Evolutionary conservation across 164 flowering plant species (phyloP).

Genomic region (Litsea cubeba): DNA sequence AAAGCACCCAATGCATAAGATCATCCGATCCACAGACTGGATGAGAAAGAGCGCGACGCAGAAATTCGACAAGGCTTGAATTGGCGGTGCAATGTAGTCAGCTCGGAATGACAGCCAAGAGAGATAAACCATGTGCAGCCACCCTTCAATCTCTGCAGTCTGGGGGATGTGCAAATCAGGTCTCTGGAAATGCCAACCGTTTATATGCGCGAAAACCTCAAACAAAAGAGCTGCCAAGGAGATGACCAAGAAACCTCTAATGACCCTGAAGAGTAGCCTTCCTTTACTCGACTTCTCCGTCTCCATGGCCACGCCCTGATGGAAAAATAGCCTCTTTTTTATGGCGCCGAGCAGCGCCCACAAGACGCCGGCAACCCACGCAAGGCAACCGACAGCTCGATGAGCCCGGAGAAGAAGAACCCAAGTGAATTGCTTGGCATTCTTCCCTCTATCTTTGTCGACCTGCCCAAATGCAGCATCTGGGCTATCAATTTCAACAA

Average conservation of each 20-base stretch:
- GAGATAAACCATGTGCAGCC: slow-evolving; percentile 47
- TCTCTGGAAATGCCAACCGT: slow-evolving; percentile 68
- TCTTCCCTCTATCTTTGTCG: slow-evolving; percentile 67
- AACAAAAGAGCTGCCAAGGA: slow-evolving; percentile 48
- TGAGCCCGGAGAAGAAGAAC: slow-evolving; percentile 75
- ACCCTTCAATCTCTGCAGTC: slow-evolving; percentile 53
- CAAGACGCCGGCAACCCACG: slow-evolving; percentile 55
- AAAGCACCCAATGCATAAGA: slow-evolving; percentile 70
- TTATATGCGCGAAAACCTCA: slow-evolving; percentile 57
- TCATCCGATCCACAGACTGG: slow-evolving; percentile 66
- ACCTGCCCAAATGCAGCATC: slow-evolving; percentile 54
- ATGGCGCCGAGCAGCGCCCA: slow-evolving; percentile 66
- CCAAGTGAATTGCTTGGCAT: slow-evolving; percentile 81
- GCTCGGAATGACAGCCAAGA: slow-evolving; percentile 63
- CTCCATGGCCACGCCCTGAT: slow-evolving; percentile 50
- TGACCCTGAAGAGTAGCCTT: slow-evolving; percentile 39
- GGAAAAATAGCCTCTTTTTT: slow-evolving; percentile 49
- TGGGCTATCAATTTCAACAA: slow-evolving; percentile 65
- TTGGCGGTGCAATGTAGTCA: slow-evolving; percentile 65
- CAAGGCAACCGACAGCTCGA: slow-evolving; percentile 61
- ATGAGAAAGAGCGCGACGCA: slow-evolving; percentile 73
- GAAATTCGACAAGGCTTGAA: slow-evolving; percentile 54
- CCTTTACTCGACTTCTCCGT: slow-evolving; percentile 47
- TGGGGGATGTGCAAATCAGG: slow-evolving; percentile 52
- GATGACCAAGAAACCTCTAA: slow-evolving; percentile 41